phyloP scores from a whole-genome alignment of 2,329 filamentous ascomycete species.

The Nectriaceae sp. region DNA sequence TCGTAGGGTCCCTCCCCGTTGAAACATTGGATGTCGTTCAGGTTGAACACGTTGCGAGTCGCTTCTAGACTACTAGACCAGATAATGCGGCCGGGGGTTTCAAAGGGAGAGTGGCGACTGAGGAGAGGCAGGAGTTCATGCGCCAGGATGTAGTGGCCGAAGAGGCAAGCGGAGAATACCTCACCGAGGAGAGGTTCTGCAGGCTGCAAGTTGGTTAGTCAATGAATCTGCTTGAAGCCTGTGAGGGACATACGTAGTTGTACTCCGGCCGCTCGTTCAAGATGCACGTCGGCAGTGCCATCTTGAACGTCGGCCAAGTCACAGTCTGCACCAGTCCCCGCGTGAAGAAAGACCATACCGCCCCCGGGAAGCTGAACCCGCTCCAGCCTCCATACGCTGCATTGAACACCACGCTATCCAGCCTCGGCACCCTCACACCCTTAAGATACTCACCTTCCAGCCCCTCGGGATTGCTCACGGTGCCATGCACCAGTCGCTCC shows the following conservation, averaged over 20 bases:
- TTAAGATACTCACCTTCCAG: conserved; percentile 38
- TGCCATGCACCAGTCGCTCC: conserved; percentile 45
- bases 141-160: conserved; percentile 89
- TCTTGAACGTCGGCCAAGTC: conserved; percentile 80
- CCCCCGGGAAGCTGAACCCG: conserved; percentile 69
- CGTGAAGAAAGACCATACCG: conserved; percentile 57
- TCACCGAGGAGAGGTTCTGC: conserved; percentile 66
- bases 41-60: conserved; percentile 51
- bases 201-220: conserved; percentile 42
- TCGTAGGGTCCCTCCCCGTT: conserved; percentile 71
- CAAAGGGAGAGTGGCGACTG: conserved; percentile 43
- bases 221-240: too few species aligned
- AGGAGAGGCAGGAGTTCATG: conserved; percentile 81
- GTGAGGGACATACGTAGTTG: conserved; percentile 33
- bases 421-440: conserved; percentile 60
- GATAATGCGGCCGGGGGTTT: conserved; percentile 67
- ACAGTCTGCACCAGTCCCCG: conserved; percentile 64
- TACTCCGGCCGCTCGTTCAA: conserved; percentile 42
- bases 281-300: conserved; percentile 51
- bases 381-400: conserved; percentile 87
- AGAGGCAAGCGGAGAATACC: conserved; percentile 89
- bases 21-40: conserved; percentile 77
- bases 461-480: conserved; percentile 47
- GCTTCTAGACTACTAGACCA: conserved; percentile 88
- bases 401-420: conserved; percentile 83